Conservation (phyloP, 2,329 filamentous ascomycete genomes). For the Elsinoe batatas region DNA sequence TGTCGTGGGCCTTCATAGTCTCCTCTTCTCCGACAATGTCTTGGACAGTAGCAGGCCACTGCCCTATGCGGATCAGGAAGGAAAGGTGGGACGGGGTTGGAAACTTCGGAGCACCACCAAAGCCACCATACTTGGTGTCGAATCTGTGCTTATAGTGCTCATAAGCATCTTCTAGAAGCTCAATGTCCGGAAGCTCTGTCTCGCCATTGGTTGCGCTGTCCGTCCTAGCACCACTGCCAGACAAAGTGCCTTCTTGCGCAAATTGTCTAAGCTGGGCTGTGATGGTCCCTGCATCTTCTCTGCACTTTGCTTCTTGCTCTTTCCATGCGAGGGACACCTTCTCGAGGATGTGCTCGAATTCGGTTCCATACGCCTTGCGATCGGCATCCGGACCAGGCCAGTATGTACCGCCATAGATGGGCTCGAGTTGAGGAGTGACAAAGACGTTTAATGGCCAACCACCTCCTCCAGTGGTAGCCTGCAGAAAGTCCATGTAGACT, state of each 20-base stretch:
- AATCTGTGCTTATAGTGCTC: conserved; percentile 71
- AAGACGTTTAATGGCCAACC: conserved; percentile 98
- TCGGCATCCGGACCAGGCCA: conserved; percentile 71
- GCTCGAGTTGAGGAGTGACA: conserved; percentile 82
- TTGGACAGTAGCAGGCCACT: conserved; percentile 60
- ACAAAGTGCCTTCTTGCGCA: conserved; percentile 72
- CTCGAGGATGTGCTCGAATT: conserved; percentile 71
- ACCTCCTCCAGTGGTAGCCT: conserved; percentile 79
- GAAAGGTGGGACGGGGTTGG: conserved; percentile 75
- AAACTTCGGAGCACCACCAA: conserved; percentile 70
- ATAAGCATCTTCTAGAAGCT: conserved; percentile 84
- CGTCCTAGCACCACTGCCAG: conserved; percentile 21
- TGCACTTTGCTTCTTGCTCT: conserved; percentile 72
- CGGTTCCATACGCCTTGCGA: conserved; percentile 47
- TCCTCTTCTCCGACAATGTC: conserved; percentile 84
- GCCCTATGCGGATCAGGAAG: conserved; percentile 66
- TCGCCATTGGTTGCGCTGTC: conserved; percentile 15
- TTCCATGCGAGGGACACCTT: conserved; percentile 69
- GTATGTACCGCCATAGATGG: conserved; percentile 92
- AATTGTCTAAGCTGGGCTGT: conserved; percentile 74
- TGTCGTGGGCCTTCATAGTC: conserved; percentile 60
- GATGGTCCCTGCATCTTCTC: conserved; percentile 74
- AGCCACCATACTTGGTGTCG: conserved; percentile 69
- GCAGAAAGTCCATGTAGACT: conserved; percentile 97
- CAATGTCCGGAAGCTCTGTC: conserved; percentile 61